Percentiles rank a stretch among this genome's conserved stretches.
Evolutionary conservation across 2,329 filamentous ascomycete species (phyloP).

Genomic region (Phyllosticta citribraziliensis): DNA sequence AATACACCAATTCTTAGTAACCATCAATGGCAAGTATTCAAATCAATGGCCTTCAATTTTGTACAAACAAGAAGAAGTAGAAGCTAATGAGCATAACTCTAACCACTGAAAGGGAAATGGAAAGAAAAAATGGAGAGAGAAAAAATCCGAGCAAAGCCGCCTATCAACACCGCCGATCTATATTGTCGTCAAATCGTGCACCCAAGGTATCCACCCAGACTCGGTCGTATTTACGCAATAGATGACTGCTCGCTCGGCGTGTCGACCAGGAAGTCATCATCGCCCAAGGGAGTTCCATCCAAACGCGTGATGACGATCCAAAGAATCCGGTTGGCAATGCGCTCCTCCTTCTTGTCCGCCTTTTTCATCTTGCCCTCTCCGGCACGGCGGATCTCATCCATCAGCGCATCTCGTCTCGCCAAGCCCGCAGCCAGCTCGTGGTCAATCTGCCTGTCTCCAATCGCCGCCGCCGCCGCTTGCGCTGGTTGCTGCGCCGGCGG

Average conservation of each 20-base stretch:
- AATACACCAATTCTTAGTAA: too few species aligned
- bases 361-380: constrained; percentile 8
- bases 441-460: not conserved
- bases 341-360: constrained; percentile 6
- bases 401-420: not conserved
- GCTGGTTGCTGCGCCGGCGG: not conserved
- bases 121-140: too few species aligned
- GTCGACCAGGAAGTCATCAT: not conserved
- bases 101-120: too few species aligned
- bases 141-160: too few species aligned
- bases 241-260: not conserved
- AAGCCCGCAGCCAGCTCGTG: not conserved
- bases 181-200: not conserved
- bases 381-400: constrained; percentile 5
- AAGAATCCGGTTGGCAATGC: constrained; percentile 2
- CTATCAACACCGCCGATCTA: not conserved
- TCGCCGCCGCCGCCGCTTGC: not conserved
- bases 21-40: too few species aligned
- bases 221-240: not conserved
- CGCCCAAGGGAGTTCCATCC: not conserved
- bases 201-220: not conserved
- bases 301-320: constrained; percentile 1
- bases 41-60: too few species aligned
- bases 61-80: too few species aligned
- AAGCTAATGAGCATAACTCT: too few species aligned